phyloP scores from a whole-genome alignment of 345 rosid species.

The Microcos paniculata region DNA sequence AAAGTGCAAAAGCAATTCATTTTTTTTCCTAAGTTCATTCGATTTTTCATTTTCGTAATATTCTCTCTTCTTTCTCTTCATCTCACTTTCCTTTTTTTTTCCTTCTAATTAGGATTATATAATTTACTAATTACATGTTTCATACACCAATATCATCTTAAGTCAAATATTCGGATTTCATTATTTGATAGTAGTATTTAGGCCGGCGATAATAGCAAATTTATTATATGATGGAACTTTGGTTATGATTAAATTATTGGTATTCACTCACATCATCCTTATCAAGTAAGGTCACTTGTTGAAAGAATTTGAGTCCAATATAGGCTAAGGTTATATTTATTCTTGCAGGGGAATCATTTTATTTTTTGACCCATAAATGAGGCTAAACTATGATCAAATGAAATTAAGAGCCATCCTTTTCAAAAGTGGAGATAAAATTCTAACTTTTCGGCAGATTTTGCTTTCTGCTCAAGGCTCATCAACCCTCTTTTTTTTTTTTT shows the following conservation, averaged over 20 bases:
- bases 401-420: background rate
- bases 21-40: background rate
- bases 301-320: background rate
- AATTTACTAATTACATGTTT: no score
- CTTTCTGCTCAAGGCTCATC: constrained; percentile 13
- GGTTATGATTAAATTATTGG: background rate
- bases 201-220: background rate
- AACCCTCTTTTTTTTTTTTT: background rate
- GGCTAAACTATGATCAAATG: background rate
- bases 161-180: no score
- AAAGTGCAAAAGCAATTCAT: background rate
- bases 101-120: no score
- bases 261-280: no score
- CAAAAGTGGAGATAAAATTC: constrained; percentile 7
- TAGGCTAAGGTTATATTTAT: background rate
- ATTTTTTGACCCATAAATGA: background rate
- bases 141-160: no score
- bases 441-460: constrained; percentile 4
- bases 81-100: background rate
- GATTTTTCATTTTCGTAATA: background rate
- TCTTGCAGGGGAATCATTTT: background rate
- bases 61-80: background rate
- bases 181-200: no score
- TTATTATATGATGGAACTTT: no score
- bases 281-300: no score